Percentiles rank a stretch among this genome's conserved stretches.
phyloP scores from a whole-genome alignment of 441 rosid species.

The Eruca vesicaria region DNA sequence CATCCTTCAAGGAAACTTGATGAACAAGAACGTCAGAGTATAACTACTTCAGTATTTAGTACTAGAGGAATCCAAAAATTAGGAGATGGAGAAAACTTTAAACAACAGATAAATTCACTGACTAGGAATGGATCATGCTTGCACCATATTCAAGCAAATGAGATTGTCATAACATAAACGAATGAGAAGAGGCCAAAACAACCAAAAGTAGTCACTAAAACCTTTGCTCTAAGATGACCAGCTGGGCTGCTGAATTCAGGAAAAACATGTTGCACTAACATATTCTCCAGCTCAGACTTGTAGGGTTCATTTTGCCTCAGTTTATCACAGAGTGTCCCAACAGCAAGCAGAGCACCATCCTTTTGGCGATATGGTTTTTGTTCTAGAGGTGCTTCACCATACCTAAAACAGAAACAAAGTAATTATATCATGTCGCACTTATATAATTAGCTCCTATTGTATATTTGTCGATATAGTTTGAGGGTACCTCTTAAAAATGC shows the following conservation, averaged over 20 bases:
- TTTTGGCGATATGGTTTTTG: conserved; percentile 71
- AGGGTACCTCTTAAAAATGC: conserved; percentile 61
- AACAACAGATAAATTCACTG: not conserved
- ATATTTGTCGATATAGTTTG: not conserved
- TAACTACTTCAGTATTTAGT: not conserved
- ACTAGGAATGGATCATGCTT: conserved; percentile 1
- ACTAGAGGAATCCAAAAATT: not conserved
- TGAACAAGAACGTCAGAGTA: conserved; percentile 1
- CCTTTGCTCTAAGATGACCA: conserved; percentile 99
- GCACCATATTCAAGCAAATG: conserved; percentile 9
- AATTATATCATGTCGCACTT: not conserved
- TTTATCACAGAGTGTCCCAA: conserved; percentile 97
- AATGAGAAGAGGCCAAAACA: conserved; percentile 1
- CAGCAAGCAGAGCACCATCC: conserved; percentile 88
- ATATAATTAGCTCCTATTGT: conserved; percentile 19
- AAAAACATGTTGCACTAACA: conserved; percentile 98
- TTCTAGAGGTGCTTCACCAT: conserved; percentile 58
- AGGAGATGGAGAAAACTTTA: not conserved
- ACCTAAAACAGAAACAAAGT: conserved; percentile 39
- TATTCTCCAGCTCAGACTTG: conserved; percentile 88
- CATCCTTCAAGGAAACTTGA: not conserved
- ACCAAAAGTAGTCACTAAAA: conserved; percentile 28
- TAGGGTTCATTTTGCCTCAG: conserved; percentile 96
- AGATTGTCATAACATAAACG: conserved; percentile 3
- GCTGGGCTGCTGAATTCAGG: conserved; percentile 92